Percentiles rank a stretch among this genome's conserved stretches.
Evolutionary conservation across 192 early-diverging fungal species (phyloP).

Genomic region (Spizellomyces sp.): DNA sequence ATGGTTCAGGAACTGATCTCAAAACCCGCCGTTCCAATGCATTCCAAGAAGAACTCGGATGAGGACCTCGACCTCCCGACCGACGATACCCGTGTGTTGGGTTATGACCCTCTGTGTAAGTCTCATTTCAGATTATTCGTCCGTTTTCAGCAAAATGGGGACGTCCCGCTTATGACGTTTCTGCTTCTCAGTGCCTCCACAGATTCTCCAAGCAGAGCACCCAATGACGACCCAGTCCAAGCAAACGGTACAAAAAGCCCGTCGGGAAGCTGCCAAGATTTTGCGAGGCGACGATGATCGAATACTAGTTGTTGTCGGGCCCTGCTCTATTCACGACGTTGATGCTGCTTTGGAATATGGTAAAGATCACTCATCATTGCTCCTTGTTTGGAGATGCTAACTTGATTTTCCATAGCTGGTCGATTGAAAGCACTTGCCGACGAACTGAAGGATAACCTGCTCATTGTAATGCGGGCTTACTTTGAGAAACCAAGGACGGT

Average conservation of each 20-base stretch:
- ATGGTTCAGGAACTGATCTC: too few relatives aligned
- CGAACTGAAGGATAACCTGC: constrained; percentile 50
- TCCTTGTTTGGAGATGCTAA: background rate
- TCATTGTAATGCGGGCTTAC: constrained; percentile 94
- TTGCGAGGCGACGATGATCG: constrained; percentile 81
- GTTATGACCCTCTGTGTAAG: constrained; percentile 86
- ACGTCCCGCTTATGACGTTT: background rate
- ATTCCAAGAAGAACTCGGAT: background rate
- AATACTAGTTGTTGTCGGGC: constrained; percentile 92
- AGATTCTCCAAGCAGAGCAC: constrained; percentile 84
- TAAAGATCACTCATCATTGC: constrained; percentile 5
- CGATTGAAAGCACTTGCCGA: constrained; percentile 39
- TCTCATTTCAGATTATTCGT: background rate
- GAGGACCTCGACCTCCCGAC: constrained; percentile 24
- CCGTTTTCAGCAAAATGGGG: too few relatives aligned
- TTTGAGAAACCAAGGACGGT: constrained; percentile 95
- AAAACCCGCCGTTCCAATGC: too few relatives aligned
- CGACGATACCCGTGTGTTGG: constrained; percentile 86
- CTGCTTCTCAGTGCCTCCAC: constrained; percentile 64
- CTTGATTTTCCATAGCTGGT: constrained; percentile 8
- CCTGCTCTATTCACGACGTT: constrained; percentile 94
- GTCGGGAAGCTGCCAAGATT: constrained; percentile 58
- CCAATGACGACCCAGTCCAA: constrained; percentile 49
- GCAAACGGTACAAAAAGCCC: constrained; percentile 18
- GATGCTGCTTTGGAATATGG: constrained; percentile 84